Evolutionary conservation across 768 basidiomycete genomes (phyloP), one percentile per base, ranked within the genome.

Genomic region (Auriscalpium microsporum): DNA sequence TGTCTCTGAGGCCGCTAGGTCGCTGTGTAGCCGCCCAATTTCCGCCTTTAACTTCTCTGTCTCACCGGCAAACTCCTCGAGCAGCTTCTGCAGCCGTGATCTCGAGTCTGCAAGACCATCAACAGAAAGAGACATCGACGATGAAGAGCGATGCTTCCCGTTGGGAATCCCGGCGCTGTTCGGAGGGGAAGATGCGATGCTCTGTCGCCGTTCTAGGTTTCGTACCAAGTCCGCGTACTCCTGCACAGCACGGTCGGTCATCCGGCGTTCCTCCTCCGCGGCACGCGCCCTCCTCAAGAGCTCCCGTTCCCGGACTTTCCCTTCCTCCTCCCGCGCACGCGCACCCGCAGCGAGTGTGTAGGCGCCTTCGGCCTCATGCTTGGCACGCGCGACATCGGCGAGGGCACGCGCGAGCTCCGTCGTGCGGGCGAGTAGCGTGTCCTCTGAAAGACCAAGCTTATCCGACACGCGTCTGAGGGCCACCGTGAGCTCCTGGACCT

Each of bases 181-280:
- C 7, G 64, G 44, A 2, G 62, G 49, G 0, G 61, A 40, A 2
- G 62, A 56, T 3, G 62, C 55, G n/a, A 50, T 53, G 54, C 67
- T 68, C 54, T 66, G 66, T 56, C 75, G 72, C 16, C 75, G 74
- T 62, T 88, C 83, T 53, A 90, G 72, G 1, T 69, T 74, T 17
- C 87, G 75, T 11, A 90, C 89, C 13, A 91, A 76, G 56, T 80
- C 81, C 0, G 89, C 89, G 52, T 91, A 91, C 60, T 90, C 86
- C 51, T 76, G 72, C 14, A 90, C 77, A 5, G 81, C 83, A 34
- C 77, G 64, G 55, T 90, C 87, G 42, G 76, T 75, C 76, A 87
- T 79, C 60, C 73, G 75, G 36, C 72, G 69, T 58, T 84, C 78
- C 65, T 87, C 82, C 57, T 84, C 78, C 4, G 76, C 75, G 19